Evolutionary conservation across 768 basidiomycete species (phyloP).

Genomic region (Megacollybia marginata): DNA sequence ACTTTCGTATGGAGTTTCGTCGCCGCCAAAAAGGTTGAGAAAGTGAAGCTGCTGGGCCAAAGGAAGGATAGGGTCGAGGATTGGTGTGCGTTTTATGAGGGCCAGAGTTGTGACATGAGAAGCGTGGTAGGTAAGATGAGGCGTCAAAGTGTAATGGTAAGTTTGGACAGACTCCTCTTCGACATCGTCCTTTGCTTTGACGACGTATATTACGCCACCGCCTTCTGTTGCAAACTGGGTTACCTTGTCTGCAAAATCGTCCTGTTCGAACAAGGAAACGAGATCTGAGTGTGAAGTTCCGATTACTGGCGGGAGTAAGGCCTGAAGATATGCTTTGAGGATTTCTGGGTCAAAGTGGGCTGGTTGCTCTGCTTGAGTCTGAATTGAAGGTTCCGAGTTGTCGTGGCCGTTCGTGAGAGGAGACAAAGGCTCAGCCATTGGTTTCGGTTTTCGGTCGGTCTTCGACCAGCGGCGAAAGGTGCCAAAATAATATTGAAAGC

Average conservation of each 20-base stretch:
- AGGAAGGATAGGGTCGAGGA: constrained; percentile 73
- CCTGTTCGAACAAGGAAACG: constrained; percentile 58
- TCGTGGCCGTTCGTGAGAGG: background rate
- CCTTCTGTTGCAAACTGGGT: constrained; percentile 69
- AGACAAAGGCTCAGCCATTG: background rate
- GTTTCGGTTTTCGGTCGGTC: too few species aligned
- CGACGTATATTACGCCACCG: constrained; percentile 74
- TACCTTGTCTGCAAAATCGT: constrained; percentile 70
- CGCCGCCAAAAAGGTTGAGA: constrained; percentile 84
- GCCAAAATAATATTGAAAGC: too few species aligned
- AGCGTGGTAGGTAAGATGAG: constrained; percentile 73
- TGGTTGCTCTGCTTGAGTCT: constrained; percentile 26
- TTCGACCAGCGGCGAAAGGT: too few species aligned
- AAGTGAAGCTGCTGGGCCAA: constrained; percentile 86
- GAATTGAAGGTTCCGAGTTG: background rate
- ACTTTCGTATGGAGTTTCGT: constrained; percentile 91
- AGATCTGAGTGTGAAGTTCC: constrained; percentile 64
- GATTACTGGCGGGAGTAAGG: constrained; percentile 75
- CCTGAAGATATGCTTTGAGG: constrained; percentile 64
- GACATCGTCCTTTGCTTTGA: constrained; percentile 64
- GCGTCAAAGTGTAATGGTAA: constrained; percentile 59
- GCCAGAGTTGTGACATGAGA: constrained; percentile 82
- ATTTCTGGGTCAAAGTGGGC: constrained; percentile 58
- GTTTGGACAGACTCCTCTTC: constrained; percentile 61
- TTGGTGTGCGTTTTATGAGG: constrained; percentile 86